Evolutionary conservation across 805 yeast genomes (phyloP), one percentile per base, ranked within the genome.

Genomic region (Hanseniaspora nectarophila): DNA sequence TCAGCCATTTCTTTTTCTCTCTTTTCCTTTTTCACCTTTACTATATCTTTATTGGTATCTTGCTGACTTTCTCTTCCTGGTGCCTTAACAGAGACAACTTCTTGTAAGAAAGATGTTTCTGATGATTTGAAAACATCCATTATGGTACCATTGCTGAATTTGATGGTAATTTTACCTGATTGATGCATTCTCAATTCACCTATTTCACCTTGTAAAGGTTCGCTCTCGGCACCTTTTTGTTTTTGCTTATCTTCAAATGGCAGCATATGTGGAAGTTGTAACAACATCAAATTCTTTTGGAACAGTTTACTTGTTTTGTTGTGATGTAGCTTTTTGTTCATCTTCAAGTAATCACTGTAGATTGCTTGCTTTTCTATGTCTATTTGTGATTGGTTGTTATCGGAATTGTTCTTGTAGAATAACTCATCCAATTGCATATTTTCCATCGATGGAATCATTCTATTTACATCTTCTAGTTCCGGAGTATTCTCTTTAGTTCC

Each of bases 81-180:
- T 13, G 65, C 66, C 43, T 79, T 75, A n/a, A 81, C 57, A 18
- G 76, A 67, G 2, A 82, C 77, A 9, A 85, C 70, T 54, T 86
- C 90, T 63, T 90, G 96, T 26, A 83, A 67, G 56, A 87, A 81
- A 4, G 76, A 72, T 6, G 84, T 65, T 12, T 80, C 74, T 3
- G 85, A 78, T 15, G 96, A 96, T 59, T 76, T 74, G 4, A 80
- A 70, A 21, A 88, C 79, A 53, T 82, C 86, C 73, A 81, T 74
- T 7, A 78, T 75, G 48, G 78, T 76, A 13, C 95, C 95, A 40
- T 47, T 47, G 40, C 43, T 37, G 35, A 90, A 68, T 55, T 78
- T 75, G 64, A 89, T 74, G 3, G 94, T 73, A 20, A 87, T 64
- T 62, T 77, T 85, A 3, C 97, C 97, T 1, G 95, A 85, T 60